Percentiles rank a stretch among this genome's conserved stretches.
Conservation (phyloP, 148 eudicot species). For the Fallopia convolvulus region DNA sequence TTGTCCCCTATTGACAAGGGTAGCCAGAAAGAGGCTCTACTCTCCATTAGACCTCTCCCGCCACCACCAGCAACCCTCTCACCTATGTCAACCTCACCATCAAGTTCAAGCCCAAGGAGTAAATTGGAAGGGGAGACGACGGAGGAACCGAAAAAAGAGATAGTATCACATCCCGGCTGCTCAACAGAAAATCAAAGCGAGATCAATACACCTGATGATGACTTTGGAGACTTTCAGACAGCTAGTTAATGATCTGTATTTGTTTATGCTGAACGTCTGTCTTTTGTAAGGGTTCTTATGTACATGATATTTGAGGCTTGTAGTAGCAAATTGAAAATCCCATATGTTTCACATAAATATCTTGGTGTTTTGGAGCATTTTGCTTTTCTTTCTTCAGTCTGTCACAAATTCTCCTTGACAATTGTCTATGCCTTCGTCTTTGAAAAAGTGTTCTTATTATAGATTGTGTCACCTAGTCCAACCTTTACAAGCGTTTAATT, state of each 20-base stretch:
- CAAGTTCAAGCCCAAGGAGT: slow-evolving; percentile 22
- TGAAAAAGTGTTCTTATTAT: too few relatives aligned
- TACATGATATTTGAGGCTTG: slow-evolving; percentile 22
- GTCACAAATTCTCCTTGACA: background rate
- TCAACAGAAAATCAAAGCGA: slow-evolving; percentile 22
- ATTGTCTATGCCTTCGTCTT: too few relatives aligned
- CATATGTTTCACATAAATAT: background rate
- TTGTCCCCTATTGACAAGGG: slow-evolving; percentile 43
- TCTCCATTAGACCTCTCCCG: slow-evolving; percentile 70
- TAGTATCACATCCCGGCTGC: slow-evolving; percentile 11
- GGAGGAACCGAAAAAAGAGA: slow-evolving; percentile 17
- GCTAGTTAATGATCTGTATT: slow-evolving; percentile 33
- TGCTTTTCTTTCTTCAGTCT: background rate
- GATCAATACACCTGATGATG: slow-evolving; percentile 64
- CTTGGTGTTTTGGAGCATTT: background rate
- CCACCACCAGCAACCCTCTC: slow-evolving; percentile 65
- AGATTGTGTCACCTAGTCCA: too few relatives aligned
- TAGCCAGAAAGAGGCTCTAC: slow-evolving; percentile 38
- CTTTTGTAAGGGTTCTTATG: slow-evolving; percentile 7
- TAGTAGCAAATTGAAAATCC: background rate
- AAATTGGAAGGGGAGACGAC: slow-evolving; percentile 18
- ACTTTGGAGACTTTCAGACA: slow-evolving; percentile 93
- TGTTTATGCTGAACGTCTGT: slow-evolving; percentile 5
- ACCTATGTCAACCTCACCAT: slow-evolving; percentile 32
- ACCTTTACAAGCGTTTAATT: too few relatives aligned